Evolutionary conservation across 2,329 filamentous ascomycete genomes (phyloP).

Genomic region (Pleomassaria siparia): DNA sequence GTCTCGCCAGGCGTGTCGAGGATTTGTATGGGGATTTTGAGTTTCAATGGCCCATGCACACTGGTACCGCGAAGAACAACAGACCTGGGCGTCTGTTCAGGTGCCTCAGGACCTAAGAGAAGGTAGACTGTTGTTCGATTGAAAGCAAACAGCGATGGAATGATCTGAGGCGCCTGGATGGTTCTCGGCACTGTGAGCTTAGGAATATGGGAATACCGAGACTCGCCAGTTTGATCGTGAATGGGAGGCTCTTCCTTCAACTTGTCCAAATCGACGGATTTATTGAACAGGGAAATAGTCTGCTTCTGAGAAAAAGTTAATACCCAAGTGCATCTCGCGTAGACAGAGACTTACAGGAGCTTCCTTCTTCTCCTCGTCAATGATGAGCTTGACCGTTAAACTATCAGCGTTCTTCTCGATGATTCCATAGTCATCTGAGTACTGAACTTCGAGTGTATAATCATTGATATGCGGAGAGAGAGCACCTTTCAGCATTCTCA

Average conservation of each 20-base stretch:
- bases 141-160: slow-evolving; percentile 68
- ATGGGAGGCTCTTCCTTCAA: slow-evolving; percentile 30
- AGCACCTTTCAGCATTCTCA: slow-evolving; percentile 73
- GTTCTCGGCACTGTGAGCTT: slow-evolving; percentile 55
- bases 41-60: slow-evolving; percentile 59
- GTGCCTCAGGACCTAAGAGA: slow-evolving; percentile 58
- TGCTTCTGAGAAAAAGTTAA: slow-evolving; percentile 34
- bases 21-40: slow-evolving; percentile 64
- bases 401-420: slow-evolving; percentile 60
- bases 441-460: slow-evolving; percentile 65
- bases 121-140: slow-evolving; percentile 67
- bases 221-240: slow-evolving; percentile 28
- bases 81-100: slow-evolving; percentile 52
- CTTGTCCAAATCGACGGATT: slow-evolving; percentile 49
- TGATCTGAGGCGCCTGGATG: slow-evolving; percentile 64
- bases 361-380: slow-evolving; percentile 15
- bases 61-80: slow-evolving; percentile 62
- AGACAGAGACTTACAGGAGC: slow-evolving; percentile 14
- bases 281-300: slow-evolving; percentile 63
- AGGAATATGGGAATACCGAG: slow-evolving; percentile 57
- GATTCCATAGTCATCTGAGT: slow-evolving; percentile 61
- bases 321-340: background rate
- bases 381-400: slow-evolving; percentile 45
- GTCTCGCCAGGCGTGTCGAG: slow-evolving; percentile 53
- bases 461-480: slow-evolving; percentile 66